Evolutionary conservation across 2,329 filamentous ascomycete species (phyloP).

Genomic region (Xylariaceae sp.): DNA sequence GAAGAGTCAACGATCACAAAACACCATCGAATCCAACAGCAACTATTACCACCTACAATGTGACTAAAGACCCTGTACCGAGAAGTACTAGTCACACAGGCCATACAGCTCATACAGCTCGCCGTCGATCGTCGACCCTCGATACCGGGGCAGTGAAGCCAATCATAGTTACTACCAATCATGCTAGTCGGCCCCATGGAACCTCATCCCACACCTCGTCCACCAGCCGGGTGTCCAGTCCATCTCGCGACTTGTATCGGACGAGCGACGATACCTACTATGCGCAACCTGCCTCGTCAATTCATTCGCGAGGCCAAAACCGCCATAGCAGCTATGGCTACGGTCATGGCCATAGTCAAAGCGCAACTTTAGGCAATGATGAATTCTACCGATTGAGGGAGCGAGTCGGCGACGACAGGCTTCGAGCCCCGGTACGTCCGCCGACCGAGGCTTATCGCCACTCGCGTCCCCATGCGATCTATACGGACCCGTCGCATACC

Average conservation of each 20-base stretch:
- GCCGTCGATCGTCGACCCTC: conserved; percentile 52
- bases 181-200: conserved; percentile 44
- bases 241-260: conserved; percentile 55
- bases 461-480: conserved; percentile 50
- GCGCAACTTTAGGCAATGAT: conserved; percentile 53
- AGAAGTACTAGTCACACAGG: conserved; percentile 47
- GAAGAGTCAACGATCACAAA: conserved; percentile 41
- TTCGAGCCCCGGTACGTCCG: conserved; percentile 40
- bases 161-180: conserved; percentile 60
- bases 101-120: conserved; percentile 44
- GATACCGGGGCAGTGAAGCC: conserved; percentile 55
- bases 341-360: conserved; percentile 45
- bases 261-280: conserved; percentile 58
- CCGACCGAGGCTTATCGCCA: conserved; percentile 51
- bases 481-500: conserved; percentile 48
- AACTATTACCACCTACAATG: conserved; percentile 59
- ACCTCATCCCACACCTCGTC: conserved; percentile 44
- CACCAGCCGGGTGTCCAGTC: conserved; percentile 46
- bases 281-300: conserved; percentile 61
- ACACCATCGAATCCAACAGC: conserved; percentile 40
- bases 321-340: conserved; percentile 30
- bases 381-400: conserved; percentile 55
- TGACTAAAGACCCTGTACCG: conserved; percentile 54
- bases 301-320: conserved; percentile 52
- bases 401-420: conserved; percentile 47